Base-by-base conservation (phyloP, 2,329 filamentous ascomycete species). In the Huntiella savannae region DNA sequence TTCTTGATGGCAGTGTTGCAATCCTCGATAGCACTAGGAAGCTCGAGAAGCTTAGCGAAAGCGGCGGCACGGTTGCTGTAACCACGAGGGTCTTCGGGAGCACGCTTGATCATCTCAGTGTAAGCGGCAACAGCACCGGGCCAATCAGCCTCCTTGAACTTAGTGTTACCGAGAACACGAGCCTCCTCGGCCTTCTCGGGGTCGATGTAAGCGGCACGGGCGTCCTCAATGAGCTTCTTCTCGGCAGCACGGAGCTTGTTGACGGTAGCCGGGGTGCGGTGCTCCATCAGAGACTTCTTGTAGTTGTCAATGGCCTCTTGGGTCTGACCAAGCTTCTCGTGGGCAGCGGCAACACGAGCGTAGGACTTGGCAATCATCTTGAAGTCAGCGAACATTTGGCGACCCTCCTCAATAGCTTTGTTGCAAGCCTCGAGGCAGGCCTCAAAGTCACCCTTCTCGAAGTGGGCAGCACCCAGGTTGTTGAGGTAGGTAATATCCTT, bases 301-400 rank as follows among this genome's bases (percentile, higher is more conserved):
- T 88, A 98, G 69, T 83, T 84, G 54, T 84, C 77, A 52, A 98
- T 75, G 17, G 92, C 91, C 50, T 79, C 75, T 46, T 72, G 62
- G 8, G 91, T 67, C 55, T 96, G 81, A 53, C 82, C 84, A 59
- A 80, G 65, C 67, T 86, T 94, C 70, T 98, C 91, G 60, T 96
- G 86, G 0, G 88, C 78, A n/a, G 78, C 75, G 53, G 91, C 91
- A 54, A 98, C 93, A 55, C 91, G 85, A 35, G 87, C 86, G 57
- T 91, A 95, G n/a, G 88, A 83, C 77, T 95, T 96, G 59, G 92
- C 87, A 54, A 98, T 88, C 58, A 87, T 73, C 75, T 98, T 98
- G 71, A 96, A 98, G 66, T 98, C 91, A 52, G 91, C 87, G 48
- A 86, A 81, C 55, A 92, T 77, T 55, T 81, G 73, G 49, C 91